phyloP scores from a whole-genome alignment of 352 stramenopile species.

The Globisporangium alternatum region DNA sequence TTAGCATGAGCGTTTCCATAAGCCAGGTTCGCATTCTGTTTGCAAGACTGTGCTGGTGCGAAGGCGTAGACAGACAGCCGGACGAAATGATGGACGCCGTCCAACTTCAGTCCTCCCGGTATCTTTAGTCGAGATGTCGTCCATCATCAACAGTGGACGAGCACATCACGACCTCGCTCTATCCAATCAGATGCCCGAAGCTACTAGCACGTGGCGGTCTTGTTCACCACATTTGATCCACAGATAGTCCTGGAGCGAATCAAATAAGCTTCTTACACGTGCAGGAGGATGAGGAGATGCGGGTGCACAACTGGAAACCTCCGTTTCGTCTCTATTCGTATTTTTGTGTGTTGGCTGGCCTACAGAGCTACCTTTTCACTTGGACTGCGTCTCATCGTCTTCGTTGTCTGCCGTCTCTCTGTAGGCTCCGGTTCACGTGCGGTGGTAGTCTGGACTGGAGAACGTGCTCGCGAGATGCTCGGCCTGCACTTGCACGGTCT shows the following conservation, averaged over 20 bases:
- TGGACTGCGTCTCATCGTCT: not conserved
- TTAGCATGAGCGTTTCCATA: not conserved
- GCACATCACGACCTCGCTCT: too few species aligned
- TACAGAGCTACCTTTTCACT: not conserved
- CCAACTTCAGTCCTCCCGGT: not conserved
- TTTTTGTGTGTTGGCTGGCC: not conserved
- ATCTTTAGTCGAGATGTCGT: not conserved
- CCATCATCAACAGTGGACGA: not conserved
- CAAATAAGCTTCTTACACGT: not conserved
- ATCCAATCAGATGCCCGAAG: too few species aligned
- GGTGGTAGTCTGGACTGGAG: constrained; percentile 67
- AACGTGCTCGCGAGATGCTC: constrained; percentile 58
- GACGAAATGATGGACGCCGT: not conserved
- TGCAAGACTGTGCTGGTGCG: too few species aligned
- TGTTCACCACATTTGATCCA: not conserved
- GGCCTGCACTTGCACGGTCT: constrained; percentile 72
- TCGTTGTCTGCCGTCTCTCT: constrained; percentile 8
- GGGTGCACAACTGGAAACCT: not conserved
- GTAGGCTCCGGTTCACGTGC: constrained; percentile 14
- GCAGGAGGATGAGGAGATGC: not conserved
- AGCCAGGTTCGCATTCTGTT: not conserved
- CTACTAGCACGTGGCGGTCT: too few species aligned
- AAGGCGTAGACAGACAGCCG: not conserved
- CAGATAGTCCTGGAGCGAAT: not conserved
- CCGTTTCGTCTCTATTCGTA: constrained; percentile 6